A percentile compares a stretch with the other conserved stretches of the same genome.
phyloP scores from a whole-genome alignment of 2,329 filamentous ascomycete species.

The Cladophialophora immunda region DNA sequence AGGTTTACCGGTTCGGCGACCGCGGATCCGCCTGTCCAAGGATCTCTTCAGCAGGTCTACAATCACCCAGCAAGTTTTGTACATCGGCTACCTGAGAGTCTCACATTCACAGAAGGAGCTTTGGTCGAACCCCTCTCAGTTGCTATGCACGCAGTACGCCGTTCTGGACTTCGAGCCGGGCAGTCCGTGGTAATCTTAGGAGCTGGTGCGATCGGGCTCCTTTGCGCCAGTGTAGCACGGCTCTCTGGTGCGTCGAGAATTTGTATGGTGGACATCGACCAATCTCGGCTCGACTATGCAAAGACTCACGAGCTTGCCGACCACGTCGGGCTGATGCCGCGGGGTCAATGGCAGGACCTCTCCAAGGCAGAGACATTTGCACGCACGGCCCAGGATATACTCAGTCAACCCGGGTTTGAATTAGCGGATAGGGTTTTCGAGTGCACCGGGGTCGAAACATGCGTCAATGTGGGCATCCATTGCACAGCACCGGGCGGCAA shows the following conservation, averaged over 20 bases:
- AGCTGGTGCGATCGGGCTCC: slow-evolving; percentile 67
- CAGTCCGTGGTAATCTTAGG: slow-evolving; percentile 66
- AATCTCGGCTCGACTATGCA: slow-evolving; percentile 64
- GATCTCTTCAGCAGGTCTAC: slow-evolving; percentile 69
- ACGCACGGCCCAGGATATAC: slow-evolving; percentile 32
- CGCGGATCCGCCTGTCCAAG: slow-evolving; percentile 67
- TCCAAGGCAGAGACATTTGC: slow-evolving; percentile 52
- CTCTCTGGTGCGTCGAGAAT: slow-evolving; percentile 63
- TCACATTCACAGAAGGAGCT: slow-evolving; percentile 56
- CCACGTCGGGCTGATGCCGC: slow-evolving; percentile 55
- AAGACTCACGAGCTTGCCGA: slow-evolving; percentile 66
- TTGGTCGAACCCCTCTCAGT: slow-evolving; percentile 56
- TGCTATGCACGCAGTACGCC: slow-evolving; percentile 55
- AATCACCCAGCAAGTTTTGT: slow-evolving; percentile 65
- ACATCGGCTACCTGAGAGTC: neutral
- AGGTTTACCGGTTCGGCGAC: slow-evolving; percentile 68
- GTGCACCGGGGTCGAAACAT: slow-evolving; percentile 55
- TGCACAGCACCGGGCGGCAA: slow-evolving; percentile 58
- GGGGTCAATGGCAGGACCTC: slow-evolving; percentile 60
- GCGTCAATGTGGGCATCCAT: slow-evolving; percentile 55
- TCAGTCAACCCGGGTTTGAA: slow-evolving; percentile 39
- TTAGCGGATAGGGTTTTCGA: slow-evolving; percentile 55
- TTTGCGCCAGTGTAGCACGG: slow-evolving; percentile 66
- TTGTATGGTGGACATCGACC: slow-evolving; percentile 68
- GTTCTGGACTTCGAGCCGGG: slow-evolving; percentile 61